Conservation (phyloP, 768 basidiomycete species). For the Phylloporus arenicola region DNA sequence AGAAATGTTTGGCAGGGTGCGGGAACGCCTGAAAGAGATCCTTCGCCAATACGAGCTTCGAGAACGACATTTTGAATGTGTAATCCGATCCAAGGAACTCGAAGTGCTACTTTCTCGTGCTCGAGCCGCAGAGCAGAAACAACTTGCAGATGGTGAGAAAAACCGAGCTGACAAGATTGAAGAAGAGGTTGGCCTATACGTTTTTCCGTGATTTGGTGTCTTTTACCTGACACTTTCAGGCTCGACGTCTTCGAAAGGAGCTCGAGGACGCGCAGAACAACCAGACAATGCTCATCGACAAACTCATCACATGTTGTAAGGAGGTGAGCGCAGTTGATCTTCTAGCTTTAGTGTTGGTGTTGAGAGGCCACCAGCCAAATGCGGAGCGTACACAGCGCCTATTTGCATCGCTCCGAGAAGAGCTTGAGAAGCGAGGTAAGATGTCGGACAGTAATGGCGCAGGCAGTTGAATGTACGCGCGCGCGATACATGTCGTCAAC, state of each 20-base stretch:
- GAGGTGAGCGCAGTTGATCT: slow-evolving; percentile 51
- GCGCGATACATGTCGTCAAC: slow-evolving; percentile 4
- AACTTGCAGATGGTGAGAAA: slow-evolving; percentile 74
- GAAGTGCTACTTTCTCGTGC: slow-evolving; percentile 84
- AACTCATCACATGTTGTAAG: slow-evolving; percentile 79
- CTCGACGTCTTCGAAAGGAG: slow-evolving; percentile 64
- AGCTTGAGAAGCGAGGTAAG: slow-evolving; percentile 68
- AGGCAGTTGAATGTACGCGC: slow-evolving; percentile 36
- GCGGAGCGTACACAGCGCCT: slow-evolving; percentile 78
- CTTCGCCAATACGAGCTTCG: slow-evolving; percentile 85
- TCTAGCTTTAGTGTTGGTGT: slow-evolving; percentile 4
- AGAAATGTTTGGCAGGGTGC: slow-evolving; percentile 46
- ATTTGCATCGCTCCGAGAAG: slow-evolving; percentile 77
- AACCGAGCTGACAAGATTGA: slow-evolving; percentile 60
- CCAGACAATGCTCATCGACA: slow-evolving; percentile 77
- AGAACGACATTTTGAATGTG: slow-evolving; percentile 88
- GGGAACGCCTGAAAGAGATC: slow-evolving; percentile 82
- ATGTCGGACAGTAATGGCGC: slow-evolving; percentile 38
- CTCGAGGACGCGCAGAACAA: slow-evolving; percentile 75
- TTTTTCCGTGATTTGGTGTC: slow-evolving; percentile 2
- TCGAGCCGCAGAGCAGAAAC: slow-evolving; percentile 82
- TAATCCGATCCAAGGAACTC: slow-evolving; percentile 87
- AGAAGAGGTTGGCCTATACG: slow-evolving; percentile 56
- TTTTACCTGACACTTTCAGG: slow-evolving; percentile 36
- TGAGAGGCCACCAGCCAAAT: slow-evolving; percentile 51